phyloP scores from a whole-genome alignment of 2,329 filamentous ascomycete species.

The Ophiosphaerella narmari region DNA sequence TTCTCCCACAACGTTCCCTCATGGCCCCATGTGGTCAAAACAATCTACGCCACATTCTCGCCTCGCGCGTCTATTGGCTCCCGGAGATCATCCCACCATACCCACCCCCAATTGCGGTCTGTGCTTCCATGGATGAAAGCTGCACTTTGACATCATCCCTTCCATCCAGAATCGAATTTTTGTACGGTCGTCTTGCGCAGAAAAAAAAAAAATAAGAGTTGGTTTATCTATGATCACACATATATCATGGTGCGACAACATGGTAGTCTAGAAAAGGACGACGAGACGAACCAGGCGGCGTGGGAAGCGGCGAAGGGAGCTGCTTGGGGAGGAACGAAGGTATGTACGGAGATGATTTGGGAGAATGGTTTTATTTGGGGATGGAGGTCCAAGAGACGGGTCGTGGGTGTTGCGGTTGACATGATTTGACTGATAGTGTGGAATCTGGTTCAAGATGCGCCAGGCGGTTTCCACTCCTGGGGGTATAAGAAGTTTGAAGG shows the following conservation, averaged over 20 bases:
- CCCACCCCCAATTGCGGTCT: conserved; percentile 1
- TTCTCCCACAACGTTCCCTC: too few relatives aligned
- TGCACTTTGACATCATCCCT: conserved; percentile 27
- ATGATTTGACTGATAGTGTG: too few relatives aligned
- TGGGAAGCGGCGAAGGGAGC: conserved; percentile 74
- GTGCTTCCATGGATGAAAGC: conserved; percentile 5
- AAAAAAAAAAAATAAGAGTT: background rate
- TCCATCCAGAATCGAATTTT: background rate
- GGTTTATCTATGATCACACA: background rate
- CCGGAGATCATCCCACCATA: too few relatives aligned
- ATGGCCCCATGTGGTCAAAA: too few relatives aligned
- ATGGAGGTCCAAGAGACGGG: too few relatives aligned
- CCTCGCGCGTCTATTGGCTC: too few relatives aligned
- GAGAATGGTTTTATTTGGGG: background rate
- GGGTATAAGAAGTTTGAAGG: background rate
- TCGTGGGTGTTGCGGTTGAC: too few relatives aligned
- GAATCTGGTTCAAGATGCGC: background rate
- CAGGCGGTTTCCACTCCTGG: background rate
- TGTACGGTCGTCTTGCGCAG: background rate
- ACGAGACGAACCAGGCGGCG: conserved; percentile 71
- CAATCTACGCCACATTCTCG: too few relatives aligned
- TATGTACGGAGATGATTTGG: conserved; percentile 33
- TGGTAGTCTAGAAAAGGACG: conserved; percentile 62
- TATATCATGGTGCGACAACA: conserved; percentile 52
- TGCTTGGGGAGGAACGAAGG: conserved; percentile 67